These are phyloP conservation scores for Aureobasidium pullulans DNA, from an alignment of 2,329 filamentous ascomycete species.

Conservation along the genomic window DNA sequence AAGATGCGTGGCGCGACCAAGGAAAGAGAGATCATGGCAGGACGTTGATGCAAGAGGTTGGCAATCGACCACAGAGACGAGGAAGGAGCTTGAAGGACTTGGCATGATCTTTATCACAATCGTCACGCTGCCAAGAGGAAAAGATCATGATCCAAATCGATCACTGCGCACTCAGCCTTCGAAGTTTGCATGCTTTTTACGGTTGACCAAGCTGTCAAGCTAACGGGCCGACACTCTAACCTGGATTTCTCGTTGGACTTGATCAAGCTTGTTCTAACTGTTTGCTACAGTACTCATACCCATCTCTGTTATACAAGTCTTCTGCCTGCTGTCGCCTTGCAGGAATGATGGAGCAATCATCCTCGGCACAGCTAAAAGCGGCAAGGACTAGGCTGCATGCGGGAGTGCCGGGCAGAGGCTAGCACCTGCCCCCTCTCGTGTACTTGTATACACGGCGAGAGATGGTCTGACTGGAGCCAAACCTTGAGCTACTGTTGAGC, in stretches of 20 bases:
- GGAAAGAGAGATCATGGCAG: background rate
- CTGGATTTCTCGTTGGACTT: background rate
- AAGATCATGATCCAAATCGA: background rate
- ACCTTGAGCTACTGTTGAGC: background rate
- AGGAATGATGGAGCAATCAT: background rate
- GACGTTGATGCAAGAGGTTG: background rate
- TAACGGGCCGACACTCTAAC: constrained; percentile 5
- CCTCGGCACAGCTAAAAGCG: background rate
- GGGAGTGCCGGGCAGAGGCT: background rate
- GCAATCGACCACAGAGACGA: background rate
- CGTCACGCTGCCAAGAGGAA: background rate
- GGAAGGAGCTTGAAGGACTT: background rate
- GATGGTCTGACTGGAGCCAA: background rate
- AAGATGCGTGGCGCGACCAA: background rate
- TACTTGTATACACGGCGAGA: background rate
- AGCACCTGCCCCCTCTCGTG: background rate
- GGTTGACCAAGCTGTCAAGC: background rate
- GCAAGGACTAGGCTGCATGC: background rate
- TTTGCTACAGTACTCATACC: background rate
- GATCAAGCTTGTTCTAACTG: background rate
- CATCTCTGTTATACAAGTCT: background rate
- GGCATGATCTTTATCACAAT: background rate
- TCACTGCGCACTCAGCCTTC: too few relatives aligned
- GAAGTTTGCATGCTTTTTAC: too few relatives aligned
- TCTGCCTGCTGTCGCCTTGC: background rate